Evolutionary conservation across 768 basidiomycete species (phyloP), one percentile per base, ranked within the genome.

Genomic region (Lepiota subincarnata): DNA sequence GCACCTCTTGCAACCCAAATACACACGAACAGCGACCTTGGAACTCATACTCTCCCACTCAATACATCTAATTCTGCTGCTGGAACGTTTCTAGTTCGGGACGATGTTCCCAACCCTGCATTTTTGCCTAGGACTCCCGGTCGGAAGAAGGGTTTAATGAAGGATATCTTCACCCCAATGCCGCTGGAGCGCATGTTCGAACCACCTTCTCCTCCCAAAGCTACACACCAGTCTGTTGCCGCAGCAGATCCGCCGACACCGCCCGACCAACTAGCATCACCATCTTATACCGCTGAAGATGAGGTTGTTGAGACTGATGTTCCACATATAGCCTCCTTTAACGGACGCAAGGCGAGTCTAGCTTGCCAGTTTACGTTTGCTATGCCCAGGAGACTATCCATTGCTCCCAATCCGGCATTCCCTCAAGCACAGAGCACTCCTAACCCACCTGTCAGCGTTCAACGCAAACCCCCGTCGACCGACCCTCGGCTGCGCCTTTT

Each of bases 161-260:
- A 88, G 69, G 84, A 89, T 68, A 82, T 98, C 64, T 98, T 98
- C 73, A 91, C 86, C 51, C 92, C 92, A 0, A 66, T 93, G 50
- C 85, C 87, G 20, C 75, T 97, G 7, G 93, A 97, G 69, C 80
- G 79, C 51, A 92, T 97, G 90, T 97, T 96, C 59, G 89, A 95
- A 57, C 94, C 94, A 6, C 94, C 94, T 1, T 90, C 92, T 6
- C 91, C 91, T 3, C 89, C 88, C 22, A 26, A 47, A 3, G n/a
- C 11, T 46, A 5, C 22, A 6, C 8, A 4, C 6, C 11, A n/a
- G 31, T 26, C 38, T 3, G 20, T 24, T 19, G 14, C 14, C 31
- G n/a, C 24, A 13, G n/a, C 40, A 5, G 43, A n/a, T 10, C 20
- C 5, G 2, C 14, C 19, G 13, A 14, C 43, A 24, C 28, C 16